Evolutionary conservation across 441 rosid genomes (phyloP).

Genomic region (Populus hybrid): DNA sequence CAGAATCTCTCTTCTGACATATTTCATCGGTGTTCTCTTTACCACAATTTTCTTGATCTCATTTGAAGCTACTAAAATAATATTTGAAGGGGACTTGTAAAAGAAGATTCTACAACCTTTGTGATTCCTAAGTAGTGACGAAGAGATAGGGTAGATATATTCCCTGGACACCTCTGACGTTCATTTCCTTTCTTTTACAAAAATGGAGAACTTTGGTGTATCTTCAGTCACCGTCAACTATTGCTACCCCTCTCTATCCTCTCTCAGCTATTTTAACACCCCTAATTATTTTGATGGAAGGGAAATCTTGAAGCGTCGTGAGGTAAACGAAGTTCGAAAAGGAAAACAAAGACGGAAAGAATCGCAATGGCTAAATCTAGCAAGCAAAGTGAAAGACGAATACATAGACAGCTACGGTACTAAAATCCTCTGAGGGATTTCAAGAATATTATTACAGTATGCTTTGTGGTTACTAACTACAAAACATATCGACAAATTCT

Average conservation of each 20-base stretch:
- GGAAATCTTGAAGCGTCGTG: conserved; percentile 7
- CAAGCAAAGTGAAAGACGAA: conserved; percentile 44
- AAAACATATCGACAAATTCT: background rate
- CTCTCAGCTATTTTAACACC: background rate
- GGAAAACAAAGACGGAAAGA: conserved; percentile 16
- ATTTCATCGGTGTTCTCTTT: background rate
- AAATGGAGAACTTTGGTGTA: conserved; percentile 6
- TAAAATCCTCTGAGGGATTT: background rate
- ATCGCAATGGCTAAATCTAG: conserved; percentile 18
- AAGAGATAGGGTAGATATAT: conserved; percentile 5
- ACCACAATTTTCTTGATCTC: background rate
- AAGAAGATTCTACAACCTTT: conserved; percentile 5
- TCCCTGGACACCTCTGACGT: conserved; percentile 14
- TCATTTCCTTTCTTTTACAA: conserved; percentile 14
- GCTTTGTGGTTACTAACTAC: background rate
- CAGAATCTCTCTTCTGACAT: background rate
- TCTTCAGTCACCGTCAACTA: background rate
- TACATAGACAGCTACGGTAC: conserved; percentile 22
- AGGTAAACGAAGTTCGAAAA: conserved; percentile 5
- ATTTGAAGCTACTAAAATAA: background rate
- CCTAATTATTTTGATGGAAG: background rate
- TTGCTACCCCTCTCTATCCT: background rate
- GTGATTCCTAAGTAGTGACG: background rate
- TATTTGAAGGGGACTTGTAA: background rate
- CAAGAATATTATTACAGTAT: conserved; percentile 22